A percentile compares a stretch with the other conserved stretches of the same genome.
Conservation (phyloP, 495 filamentous ascomycete genomes). For the Xylaria bambusicola region DNA sequence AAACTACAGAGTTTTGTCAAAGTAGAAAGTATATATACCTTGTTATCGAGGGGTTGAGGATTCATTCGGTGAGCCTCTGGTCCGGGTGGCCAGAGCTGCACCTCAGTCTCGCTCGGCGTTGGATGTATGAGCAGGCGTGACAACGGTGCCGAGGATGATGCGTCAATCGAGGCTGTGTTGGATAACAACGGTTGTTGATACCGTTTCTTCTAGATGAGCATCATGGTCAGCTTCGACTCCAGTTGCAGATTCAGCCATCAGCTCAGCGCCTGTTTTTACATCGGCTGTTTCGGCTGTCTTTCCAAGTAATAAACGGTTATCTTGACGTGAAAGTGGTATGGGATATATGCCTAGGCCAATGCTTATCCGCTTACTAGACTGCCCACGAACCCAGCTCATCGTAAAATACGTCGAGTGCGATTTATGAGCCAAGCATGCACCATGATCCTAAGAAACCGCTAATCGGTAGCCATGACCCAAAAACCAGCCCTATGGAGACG, state of each 20-base stretch:
- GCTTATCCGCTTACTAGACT: not conserved
- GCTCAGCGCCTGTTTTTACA: not conserved
- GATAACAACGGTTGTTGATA: slow-evolving; percentile 17
- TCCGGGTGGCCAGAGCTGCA: slow-evolving; percentile 42
- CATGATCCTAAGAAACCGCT: not conserved
- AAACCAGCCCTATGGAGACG: slow-evolving; percentile 20
- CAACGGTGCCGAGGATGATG: slow-evolving; percentile 8
- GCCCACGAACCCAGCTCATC: slow-evolving; percentile 3
- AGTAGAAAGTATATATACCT: slow-evolving; percentile 39
- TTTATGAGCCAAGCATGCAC: slow-evolving; percentile 5
- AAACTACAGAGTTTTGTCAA: not conserved
- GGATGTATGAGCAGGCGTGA: slow-evolving; percentile 2
- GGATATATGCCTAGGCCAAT: no score
- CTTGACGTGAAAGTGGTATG: not conserved
- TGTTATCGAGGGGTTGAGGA: slow-evolving; percentile 49
- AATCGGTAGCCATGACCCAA: slow-evolving; percentile 1
- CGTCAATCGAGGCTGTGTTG: slow-evolving; percentile 7
- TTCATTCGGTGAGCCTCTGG: slow-evolving; percentile 50
- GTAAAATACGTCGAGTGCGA: slow-evolving; percentile 2
- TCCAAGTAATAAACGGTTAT: not conserved
- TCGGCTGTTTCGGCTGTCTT: no score
- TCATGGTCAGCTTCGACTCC: slow-evolving; percentile 17
- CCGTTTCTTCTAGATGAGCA: slow-evolving; percentile 18
- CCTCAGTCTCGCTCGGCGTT: slow-evolving; percentile 23
- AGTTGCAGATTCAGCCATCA: slow-evolving; percentile 1